Percentiles rank a stretch among this genome's conserved stretches.
These are phyloP conservation scores for Mimosa bimucronata DNA, from an alignment of 306 rosid species.

Conservation along the genomic window DNA sequence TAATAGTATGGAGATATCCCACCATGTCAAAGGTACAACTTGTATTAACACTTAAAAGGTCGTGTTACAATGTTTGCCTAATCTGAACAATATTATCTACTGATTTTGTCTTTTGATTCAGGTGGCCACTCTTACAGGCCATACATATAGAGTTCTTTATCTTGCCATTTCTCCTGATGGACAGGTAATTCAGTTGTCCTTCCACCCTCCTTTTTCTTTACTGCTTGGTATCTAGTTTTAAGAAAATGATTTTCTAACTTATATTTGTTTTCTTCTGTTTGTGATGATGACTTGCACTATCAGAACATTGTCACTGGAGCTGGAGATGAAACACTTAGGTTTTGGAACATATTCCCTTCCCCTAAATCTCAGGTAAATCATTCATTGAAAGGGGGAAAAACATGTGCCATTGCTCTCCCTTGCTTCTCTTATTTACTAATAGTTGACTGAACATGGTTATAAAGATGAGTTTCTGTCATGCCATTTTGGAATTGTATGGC, in stretches of 20 bases:
- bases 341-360: slow-evolving; percentile 97
- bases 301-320: slow-evolving; percentile 99
- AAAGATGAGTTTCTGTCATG: slow-evolving; percentile 13
- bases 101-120: slow-evolving; percentile 42
- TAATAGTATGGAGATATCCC: slow-evolving; percentile 98
- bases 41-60: neutral
- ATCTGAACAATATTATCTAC: slow-evolving; percentile 20
- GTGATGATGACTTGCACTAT: slow-evolving; percentile 32
- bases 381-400: slow-evolving; percentile 10
- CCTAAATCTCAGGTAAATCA: slow-evolving; percentile 93
- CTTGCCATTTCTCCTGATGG: slow-evolving; percentile 98
- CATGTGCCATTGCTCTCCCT: neutral
- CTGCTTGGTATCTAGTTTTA: neutral
- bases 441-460: neutral
- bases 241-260: slow-evolving; percentile 18
- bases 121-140: slow-evolving; percentile 97
- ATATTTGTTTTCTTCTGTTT: slow-evolving; percentile 26
- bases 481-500: slow-evolving; percentile 1
- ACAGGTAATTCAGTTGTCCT: slow-evolving; percentile 66
- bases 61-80: slow-evolving; percentile 12
- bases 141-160: slow-evolving; percentile 92
- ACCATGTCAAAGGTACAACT: slow-evolving; percentile 87
- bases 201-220: slow-evolving; percentile 8
- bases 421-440: slow-evolving; percentile 5
- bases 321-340: slow-evolving; percentile 98